Conservation (phyloP, 345 rosid species). For the Gossypium mustelinum region DNA sequence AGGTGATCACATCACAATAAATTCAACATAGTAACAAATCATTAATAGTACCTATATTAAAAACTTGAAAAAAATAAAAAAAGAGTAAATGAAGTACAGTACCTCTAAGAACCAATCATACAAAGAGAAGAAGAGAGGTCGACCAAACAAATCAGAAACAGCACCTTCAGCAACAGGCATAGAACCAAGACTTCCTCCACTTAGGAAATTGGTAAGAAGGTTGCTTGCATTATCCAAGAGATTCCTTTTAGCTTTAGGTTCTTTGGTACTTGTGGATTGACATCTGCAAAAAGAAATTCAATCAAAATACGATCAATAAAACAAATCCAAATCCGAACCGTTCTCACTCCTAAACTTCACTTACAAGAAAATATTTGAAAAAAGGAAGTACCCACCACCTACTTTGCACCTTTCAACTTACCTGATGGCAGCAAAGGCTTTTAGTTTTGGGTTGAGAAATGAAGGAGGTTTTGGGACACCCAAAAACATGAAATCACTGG, state of each 20-base stretch:
- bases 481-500: background rate
- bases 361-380: background rate
- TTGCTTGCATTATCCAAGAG: slow-evolving; percentile 84
- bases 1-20: background rate
- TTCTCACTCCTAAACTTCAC: background rate
- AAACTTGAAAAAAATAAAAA: background rate
- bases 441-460: background rate
- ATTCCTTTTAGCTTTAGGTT: slow-evolving; percentile 51
- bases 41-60: background rate
- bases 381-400: background rate
- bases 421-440: slow-evolving; percentile 8
- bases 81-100: background rate
- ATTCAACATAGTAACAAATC: background rate
- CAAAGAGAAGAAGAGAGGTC: slow-evolving; percentile 78
- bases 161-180: slow-evolving; percentile 94
- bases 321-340: background rate
- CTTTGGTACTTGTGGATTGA: slow-evolving; percentile 52
- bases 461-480: slow-evolving; percentile 12
- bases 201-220: slow-evolving; percentile 70
- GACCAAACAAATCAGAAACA: slow-evolving; percentile 80
- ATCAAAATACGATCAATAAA: background rate
- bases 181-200: slow-evolving; percentile 72
- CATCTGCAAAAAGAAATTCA: slow-evolving; percentile 43
- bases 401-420: background rate
- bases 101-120: slow-evolving; percentile 96